A percentile compares a stretch with the other conserved stretches of the same genome.
phyloP scores from a whole-genome alignment of 179 eudicot genomes.

The Spinacia oleracea region DNA sequence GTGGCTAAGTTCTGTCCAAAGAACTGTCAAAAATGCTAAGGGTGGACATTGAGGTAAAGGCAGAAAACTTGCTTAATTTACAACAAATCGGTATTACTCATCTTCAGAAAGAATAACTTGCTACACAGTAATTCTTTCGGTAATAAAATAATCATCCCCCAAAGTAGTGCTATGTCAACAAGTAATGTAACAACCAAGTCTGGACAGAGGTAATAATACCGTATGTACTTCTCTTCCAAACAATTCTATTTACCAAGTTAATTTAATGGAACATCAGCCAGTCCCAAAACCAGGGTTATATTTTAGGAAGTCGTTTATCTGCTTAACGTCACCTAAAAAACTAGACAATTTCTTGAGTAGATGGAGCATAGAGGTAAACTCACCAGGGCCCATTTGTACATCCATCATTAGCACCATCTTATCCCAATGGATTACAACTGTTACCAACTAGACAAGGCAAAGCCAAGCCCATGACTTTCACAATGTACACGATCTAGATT shows the following conservation, averaged over 20 bases:
- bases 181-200: neutral
- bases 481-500: neutral
- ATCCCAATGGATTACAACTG: neutral
- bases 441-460: neutral
- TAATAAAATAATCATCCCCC: neutral
- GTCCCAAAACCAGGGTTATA: neutral
- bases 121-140: too few relatives aligned
- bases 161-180: neutral
- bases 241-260: neutral
- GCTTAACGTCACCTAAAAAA: neutral
- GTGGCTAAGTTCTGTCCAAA: neutral
- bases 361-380: neutral
- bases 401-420: neutral
- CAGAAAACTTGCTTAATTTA: neutral
- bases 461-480: constrained; percentile 1
- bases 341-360: neutral
- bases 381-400: neutral
- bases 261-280: neutral
- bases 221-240: neutral
- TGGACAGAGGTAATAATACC: neutral
- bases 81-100: constrained; percentile 1
- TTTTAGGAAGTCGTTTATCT: neutral
- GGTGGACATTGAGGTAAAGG: constrained; percentile 1
- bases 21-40: neutral
- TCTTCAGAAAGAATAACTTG: neutral